phyloP scores from a whole-genome alignment of 2,329 filamentous ascomycete species.

The Pseudogymnoascus sp. region DNA sequence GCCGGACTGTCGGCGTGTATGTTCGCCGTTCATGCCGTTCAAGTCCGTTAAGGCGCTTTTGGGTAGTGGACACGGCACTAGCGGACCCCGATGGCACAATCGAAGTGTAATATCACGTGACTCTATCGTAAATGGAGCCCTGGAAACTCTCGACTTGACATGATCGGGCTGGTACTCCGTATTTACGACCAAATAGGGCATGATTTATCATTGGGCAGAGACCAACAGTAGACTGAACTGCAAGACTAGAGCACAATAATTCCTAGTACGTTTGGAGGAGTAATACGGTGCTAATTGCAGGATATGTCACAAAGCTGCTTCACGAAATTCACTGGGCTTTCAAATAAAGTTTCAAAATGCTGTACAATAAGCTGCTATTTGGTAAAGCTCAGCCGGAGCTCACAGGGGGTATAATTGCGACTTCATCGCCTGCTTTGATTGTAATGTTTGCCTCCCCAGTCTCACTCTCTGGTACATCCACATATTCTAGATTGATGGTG shows the following conservation, averaged over 20 bases:
- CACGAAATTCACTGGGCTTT: background rate
- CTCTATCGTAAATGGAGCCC: background rate
- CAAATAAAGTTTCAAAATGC: background rate
- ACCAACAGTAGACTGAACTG: background rate
- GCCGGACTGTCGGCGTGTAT: conserved; percentile 7
- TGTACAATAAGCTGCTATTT: background rate
- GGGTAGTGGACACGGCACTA: background rate
- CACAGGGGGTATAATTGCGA: conserved; percentile 80
- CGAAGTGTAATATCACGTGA: background rate
- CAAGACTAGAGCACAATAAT: background rate
- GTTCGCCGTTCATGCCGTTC: conserved; percentile 7
- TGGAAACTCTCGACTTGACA: background rate
- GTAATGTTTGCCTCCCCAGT: conserved; percentile 35
- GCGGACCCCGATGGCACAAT: conserved; percentile 1
- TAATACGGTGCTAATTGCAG: background rate
- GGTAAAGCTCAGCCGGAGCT: conserved; percentile 59
- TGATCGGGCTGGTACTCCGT: background rate
- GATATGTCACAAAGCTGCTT: background rate
- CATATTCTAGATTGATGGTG: conserved; percentile 74
- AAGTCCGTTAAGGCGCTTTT: conserved; percentile 4
- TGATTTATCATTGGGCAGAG: background rate
- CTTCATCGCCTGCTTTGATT: conserved; percentile 69
- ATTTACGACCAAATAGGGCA: background rate
- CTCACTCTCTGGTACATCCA: conserved; percentile 50
- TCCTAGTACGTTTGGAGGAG: background rate